Conservation (phyloP, 1,284 basidiomycete genomes). For the Apiotrichum porosum region DNA sequence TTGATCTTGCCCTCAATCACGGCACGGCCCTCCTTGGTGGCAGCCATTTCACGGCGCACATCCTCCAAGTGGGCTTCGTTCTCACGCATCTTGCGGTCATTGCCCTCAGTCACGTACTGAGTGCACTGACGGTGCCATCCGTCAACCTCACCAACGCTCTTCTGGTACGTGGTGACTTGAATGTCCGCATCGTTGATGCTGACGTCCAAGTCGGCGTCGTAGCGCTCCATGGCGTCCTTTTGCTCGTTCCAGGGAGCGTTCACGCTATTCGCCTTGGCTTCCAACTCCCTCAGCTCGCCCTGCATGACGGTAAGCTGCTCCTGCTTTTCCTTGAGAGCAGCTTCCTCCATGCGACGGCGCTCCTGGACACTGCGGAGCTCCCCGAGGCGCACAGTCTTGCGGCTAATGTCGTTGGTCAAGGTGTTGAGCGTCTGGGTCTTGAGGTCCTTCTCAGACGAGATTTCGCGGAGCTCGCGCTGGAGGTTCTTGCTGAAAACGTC, state of each 20-base stretch:
- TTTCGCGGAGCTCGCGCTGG: conserved; percentile 62
- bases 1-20: conserved; percentile 58
- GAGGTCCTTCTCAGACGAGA: conserved; percentile 64
- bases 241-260: conserved; percentile 44
- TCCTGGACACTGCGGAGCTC: conserved; percentile 61
- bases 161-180: conserved; percentile 32
- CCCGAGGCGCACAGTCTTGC: conserved; percentile 61
- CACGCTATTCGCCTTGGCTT: conserved; percentile 30
- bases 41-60: conserved; percentile 45
- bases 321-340: conserved; percentile 60
- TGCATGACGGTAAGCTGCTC: conserved; percentile 53
- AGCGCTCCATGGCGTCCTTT: conserved; percentile 31
- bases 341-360: conserved; percentile 61
- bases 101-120: conserved; percentile 64
- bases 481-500: conserved; percentile 57
- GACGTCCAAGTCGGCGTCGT: conserved; percentile 30
- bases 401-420: conserved; percentile 52
- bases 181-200: conserved; percentile 32
- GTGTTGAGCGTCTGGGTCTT: conserved; percentile 57
- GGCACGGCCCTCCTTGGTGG: conserved; percentile 55
- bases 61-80: conserved; percentile 57
- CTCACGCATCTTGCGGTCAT: conserved; percentile 60
- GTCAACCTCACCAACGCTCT: conserved; percentile 36
- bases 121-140: conserved; percentile 38
- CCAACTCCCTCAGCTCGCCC: conserved; percentile 39